Evolutionary conservation across 768 basidiomycete genomes (phyloP).

Genomic region (Hericium coralloides): DNA sequence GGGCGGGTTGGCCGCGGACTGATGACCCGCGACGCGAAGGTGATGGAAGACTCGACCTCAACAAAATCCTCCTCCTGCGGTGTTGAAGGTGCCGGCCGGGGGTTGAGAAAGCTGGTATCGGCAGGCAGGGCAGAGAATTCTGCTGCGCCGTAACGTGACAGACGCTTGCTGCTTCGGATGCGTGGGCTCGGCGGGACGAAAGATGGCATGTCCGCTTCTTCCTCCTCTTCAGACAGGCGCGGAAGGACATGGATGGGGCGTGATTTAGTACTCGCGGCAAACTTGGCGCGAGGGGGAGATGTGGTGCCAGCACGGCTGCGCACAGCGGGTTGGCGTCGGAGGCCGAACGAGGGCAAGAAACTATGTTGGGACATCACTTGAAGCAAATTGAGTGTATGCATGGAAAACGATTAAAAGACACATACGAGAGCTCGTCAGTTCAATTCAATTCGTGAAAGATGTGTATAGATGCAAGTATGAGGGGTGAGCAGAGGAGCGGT

Average conservation of each 20-base stretch:
- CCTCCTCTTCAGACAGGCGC: constrained; percentile 19
- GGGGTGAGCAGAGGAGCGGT: too few species aligned
- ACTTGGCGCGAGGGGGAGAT: constrained; percentile 14
- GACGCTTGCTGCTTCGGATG: constrained; percentile 7
- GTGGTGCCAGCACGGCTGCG: constrained; percentile 6
- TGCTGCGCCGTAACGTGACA: constrained; percentile 15
- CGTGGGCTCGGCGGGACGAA: constrained; percentile 5
- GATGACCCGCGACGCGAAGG: not conserved
- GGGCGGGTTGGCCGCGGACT: not conserved
- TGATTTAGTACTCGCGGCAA: constrained; percentile 16
- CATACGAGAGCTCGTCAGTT: too few species aligned
- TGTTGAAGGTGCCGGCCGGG: constrained; percentile 1
- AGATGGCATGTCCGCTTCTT: constrained; percentile 17
- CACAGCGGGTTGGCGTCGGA: constrained; percentile 4
- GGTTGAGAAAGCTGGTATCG: not conserved
- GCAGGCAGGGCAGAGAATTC: constrained; percentile 10
- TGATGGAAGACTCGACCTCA: not conserved
- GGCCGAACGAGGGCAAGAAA: too few species aligned
- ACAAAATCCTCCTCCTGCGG: too few species aligned
- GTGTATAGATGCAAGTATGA: too few species aligned
- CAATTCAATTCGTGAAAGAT: too few species aligned
- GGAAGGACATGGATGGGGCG: constrained; percentile 22
- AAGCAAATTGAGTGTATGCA: too few species aligned
- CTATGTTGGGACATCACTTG: not conserved
- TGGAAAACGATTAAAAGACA: too few species aligned